Percentiles rank a stretch among this genome's conserved stretches.
phyloP scores from a whole-genome alignment of 495 filamentous ascomycete species.

The Xylaria palmicola region DNA sequence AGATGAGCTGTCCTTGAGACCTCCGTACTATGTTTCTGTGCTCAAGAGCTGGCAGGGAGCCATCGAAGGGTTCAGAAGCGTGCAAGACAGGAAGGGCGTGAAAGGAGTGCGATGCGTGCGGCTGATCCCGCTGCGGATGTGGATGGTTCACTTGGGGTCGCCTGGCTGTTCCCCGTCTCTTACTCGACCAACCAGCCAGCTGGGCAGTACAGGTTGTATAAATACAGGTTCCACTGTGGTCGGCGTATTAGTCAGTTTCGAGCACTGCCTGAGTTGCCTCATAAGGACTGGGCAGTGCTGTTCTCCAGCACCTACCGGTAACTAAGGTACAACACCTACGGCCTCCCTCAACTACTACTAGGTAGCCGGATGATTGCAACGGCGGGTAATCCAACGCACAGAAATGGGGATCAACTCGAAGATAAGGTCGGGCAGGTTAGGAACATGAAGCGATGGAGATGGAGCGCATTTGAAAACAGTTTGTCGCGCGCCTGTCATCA shows the following conservation, averaged over 20 bases:
- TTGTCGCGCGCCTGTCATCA: neutral
- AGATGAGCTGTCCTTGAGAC: constrained; percentile 34
- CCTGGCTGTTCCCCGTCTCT: constrained; percentile 14
- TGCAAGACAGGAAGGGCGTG: constrained; percentile 22
- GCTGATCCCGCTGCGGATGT: constrained; percentile 35
- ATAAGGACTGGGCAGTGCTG: constrained; percentile 12
- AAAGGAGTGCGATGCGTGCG: constrained; percentile 26
- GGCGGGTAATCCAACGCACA: neutral
- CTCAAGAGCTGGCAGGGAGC: constrained; percentile 19
- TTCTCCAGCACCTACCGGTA: neutral
- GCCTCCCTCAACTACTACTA: too few relatives aligned
- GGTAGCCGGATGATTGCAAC: too few relatives aligned
- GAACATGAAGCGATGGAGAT: neutral
- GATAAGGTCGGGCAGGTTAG: neutral
- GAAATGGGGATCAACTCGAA: neutral
- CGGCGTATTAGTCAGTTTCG: constrained; percentile 17
- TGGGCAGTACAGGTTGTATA: constrained; percentile 12
- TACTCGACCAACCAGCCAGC: constrained; percentile 4
- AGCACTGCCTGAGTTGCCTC: constrained; percentile 12
- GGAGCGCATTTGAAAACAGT: neutral
- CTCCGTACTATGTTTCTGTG: constrained; percentile 14
- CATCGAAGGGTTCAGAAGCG: constrained; percentile 35
- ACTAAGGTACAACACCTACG: too few relatives aligned
- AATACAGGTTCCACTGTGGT: constrained; percentile 16
- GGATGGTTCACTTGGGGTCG: constrained; percentile 25